Conservation (phyloP, 805 yeast species). For the Candida methanosorbosa region DNA sequence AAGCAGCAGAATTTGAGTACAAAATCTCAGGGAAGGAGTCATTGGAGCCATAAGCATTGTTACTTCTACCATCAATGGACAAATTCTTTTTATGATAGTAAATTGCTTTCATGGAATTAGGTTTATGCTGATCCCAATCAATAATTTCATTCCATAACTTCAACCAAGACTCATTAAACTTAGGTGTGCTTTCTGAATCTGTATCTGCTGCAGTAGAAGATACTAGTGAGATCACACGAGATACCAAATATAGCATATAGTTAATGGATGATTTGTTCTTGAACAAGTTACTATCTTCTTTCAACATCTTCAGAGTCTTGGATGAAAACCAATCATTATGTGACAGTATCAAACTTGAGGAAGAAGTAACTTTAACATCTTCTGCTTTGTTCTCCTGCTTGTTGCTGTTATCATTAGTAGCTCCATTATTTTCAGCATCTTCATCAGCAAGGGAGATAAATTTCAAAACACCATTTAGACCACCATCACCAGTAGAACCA, state of each 20-base stretch:
- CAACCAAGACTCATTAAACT: constrained; percentile 31
- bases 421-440: too few species aligned
- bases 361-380: too few species aligned
- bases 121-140: constrained; percentile 29
- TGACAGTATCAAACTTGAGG: too few species aligned
- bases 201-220: constrained; percentile 14
- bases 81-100: constrained; percentile 12
- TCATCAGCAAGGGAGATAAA: too few species aligned
- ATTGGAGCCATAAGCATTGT: too few species aligned
- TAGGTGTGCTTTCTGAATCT: constrained; percentile 8
- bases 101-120: constrained; percentile 26
- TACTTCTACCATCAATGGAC: constrained; percentile 4
- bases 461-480: too few species aligned
- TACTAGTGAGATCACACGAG: constrained; percentile 28
- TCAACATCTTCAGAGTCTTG: constrained; percentile 1
- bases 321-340: constrained; percentile 22
- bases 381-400: too few species aligned
- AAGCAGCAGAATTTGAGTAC: constrained; percentile 28
- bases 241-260: constrained; percentile 11
- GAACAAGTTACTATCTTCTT: not conserved
- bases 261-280: not conserved
- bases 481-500: constrained; percentile 22
- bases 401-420: too few species aligned
- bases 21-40: constrained; percentile 31
- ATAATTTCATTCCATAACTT: constrained; percentile 29